A percentile compares a stretch with the other conserved stretches of the same genome.
phyloP scores from a whole-genome alignment of 2,329 filamentous ascomycete species.

The Cryphonectria nitschkei region DNA sequence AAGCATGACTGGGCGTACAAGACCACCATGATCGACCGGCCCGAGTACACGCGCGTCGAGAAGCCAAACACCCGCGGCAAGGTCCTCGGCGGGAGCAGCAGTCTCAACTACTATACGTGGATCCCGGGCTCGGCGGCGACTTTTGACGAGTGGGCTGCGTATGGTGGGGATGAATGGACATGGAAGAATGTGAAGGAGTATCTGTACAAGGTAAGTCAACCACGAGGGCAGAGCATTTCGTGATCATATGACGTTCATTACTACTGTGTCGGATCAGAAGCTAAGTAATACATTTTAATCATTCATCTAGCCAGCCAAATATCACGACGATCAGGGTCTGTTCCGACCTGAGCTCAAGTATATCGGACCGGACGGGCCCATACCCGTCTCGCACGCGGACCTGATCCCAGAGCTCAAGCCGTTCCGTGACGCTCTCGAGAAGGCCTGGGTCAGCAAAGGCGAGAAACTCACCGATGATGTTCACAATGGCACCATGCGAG shows the following conservation, averaged over 20 bases:
- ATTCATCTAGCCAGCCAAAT: constrained; percentile 46
- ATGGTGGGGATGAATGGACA: constrained; percentile 69
- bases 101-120: constrained; percentile 68
- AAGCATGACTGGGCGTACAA: constrained; percentile 65
- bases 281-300: too few species aligned
- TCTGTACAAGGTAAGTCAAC: constrained; percentile 49
- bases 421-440: constrained; percentile 53
- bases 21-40: constrained; percentile 61
- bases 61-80: constrained; percentile 67
- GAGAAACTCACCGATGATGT: constrained; percentile 56
- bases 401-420: constrained; percentile 54
- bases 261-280: not conserved
- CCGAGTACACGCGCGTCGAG: constrained; percentile 63
- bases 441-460: constrained; percentile 59
- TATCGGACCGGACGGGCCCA: constrained; percentile 55
- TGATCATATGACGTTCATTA: too few species aligned
- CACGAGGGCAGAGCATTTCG: fast-evolving
- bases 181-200: constrained; percentile 57
- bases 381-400: constrained; percentile 58
- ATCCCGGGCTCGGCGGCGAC: constrained; percentile 60
- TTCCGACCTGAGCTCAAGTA: constrained; percentile 51
- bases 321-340: constrained; percentile 56
- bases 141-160: constrained; percentile 72
- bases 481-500: constrained; percentile 57
- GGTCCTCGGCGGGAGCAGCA: constrained; percentile 60